A percentile compares a stretch with the other conserved stretches of the same genome.
phyloP scores from a whole-genome alignment of 148 eudicot species.

The Vaccinium macrocarpon region DNA sequence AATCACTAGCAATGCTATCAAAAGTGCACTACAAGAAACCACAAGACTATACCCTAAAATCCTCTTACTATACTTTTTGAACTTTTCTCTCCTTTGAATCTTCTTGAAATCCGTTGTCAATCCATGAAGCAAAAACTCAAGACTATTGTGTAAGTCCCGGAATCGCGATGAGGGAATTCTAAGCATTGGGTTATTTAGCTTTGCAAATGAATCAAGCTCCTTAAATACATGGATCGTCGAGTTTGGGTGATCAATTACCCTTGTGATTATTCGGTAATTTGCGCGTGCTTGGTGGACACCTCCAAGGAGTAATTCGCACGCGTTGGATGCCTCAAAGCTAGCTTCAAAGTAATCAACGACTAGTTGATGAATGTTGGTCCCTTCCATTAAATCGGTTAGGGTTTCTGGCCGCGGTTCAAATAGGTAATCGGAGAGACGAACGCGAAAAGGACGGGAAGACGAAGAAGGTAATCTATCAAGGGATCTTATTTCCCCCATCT shows the following conservation, averaged over 20 bases:
- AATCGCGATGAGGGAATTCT: constrained; percentile 30
- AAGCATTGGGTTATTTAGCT: constrained; percentile 45
- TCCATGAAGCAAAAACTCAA: constrained; percentile 33
- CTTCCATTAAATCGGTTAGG: constrained; percentile 28
- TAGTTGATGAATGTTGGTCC: constrained; percentile 36
- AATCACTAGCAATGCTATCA: constrained; percentile 38
- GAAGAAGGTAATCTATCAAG: constrained; percentile 25
- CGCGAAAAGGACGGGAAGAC: constrained; percentile 17
- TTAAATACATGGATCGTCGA: constrained; percentile 14
- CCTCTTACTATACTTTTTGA: constrained; percentile 38
- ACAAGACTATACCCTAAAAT: constrained; percentile 25
- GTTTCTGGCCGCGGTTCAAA: constrained; percentile 61
- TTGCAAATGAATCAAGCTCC: constrained; percentile 42
- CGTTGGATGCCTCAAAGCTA: constrained; percentile 51
- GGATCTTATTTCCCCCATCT: constrained; percentile 17
- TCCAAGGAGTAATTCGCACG: constrained; percentile 52
- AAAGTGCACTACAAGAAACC: constrained; percentile 27
- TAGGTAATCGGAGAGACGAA: constrained; percentile 40
- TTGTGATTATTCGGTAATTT: constrained; percentile 36
- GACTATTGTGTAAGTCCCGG: constrained; percentile 27
- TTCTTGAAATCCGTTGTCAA: constrained; percentile 40
- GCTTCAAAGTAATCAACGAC: constrained; percentile 55
- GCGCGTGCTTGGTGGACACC: constrained; percentile 50
- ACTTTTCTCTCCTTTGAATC: constrained; percentile 37
- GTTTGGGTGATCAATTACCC: constrained; percentile 28